These are phyloP conservation scores for Sphagnum magellanicum DNA, from an alignment of 228 moss, liverwort and hornwort genomes.

Conservation along the genomic window DNA sequence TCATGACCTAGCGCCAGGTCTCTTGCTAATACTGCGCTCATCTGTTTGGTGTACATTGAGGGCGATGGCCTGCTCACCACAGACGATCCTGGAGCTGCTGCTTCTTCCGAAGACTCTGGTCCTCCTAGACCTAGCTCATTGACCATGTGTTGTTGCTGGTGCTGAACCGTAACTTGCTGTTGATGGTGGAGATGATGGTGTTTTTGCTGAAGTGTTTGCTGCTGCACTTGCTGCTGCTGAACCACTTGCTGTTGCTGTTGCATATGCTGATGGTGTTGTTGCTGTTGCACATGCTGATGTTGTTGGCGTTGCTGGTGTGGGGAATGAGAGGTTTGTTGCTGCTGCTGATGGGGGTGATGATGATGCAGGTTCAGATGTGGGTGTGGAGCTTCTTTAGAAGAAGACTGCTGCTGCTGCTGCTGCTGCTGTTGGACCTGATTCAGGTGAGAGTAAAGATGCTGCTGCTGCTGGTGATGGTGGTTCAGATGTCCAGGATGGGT, in stretches of 20 bases:
- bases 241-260: conserved; percentile 32
- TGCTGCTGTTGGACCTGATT: background rate
- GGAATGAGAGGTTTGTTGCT: conserved; percentile 36
- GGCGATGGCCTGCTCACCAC: conserved; percentile 48
- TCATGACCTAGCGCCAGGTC: too few relatives aligned
- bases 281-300: conserved; percentile 16
- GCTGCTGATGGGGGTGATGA: conserved; percentile 50
- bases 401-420: too few relatives aligned
- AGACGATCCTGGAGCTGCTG: conserved; percentile 17
- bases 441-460: background rate
- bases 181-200: conserved; percentile 9
- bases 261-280: conserved; percentile 27
- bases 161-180: conserved; percentile 15
- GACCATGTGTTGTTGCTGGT: conserved; percentile 70
- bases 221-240: conserved; percentile 25
- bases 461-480: conserved; percentile 42
- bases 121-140: conserved; percentile 62
- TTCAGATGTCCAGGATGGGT: conserved; percentile 23
- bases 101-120: conserved; percentile 58
- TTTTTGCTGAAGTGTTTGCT: background rate
- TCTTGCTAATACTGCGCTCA: conserved; percentile 12
- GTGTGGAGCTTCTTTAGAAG: conserved; percentile 3
- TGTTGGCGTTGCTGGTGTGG: conserved; percentile 32
- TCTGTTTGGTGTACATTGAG: conserved; percentile 29
- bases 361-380: conserved; percentile 29